Conservation (phyloP, 2,329 filamentous ascomycete species). For the Fonsecaea multimorphosa region DNA sequence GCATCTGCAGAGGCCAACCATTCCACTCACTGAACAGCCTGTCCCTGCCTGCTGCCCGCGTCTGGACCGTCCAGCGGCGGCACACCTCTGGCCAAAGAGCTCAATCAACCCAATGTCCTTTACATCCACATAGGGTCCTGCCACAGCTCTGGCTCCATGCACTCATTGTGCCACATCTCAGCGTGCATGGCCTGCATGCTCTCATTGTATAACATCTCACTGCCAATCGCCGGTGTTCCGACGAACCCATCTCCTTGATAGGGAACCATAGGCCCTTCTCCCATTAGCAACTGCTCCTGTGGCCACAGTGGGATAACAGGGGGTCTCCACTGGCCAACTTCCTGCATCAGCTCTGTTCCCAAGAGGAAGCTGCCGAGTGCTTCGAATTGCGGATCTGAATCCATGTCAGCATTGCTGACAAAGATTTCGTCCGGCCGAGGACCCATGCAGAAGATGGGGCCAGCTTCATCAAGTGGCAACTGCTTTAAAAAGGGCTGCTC, state of each 20-base stretch:
- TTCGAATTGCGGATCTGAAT: constrained; percentile 31
- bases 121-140: constrained; percentile 21
- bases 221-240: constrained; percentile 7
- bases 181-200: constrained; percentile 1
- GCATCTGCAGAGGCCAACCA: background rate
- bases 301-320: constrained; percentile 23
- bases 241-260: background rate
- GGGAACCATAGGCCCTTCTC: background rate
- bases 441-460: constrained; percentile 27
- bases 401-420: constrained; percentile 24
- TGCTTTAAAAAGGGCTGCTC: constrained; percentile 24
- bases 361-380: constrained; percentile 21
- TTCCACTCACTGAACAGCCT: too few relatives aligned
- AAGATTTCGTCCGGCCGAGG: constrained; percentile 29
- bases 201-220: constrained; percentile 13
- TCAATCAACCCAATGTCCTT: background rate
- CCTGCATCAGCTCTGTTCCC: constrained; percentile 26
- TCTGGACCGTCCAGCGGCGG: too few relatives aligned
- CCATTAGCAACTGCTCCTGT: constrained; percentile 1
- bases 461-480: constrained; percentile 27
- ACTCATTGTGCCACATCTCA: constrained; percentile 13
- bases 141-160: constrained; percentile 7
- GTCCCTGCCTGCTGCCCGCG: too few relatives aligned
- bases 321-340: constrained; percentile 25
- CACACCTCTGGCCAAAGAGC: background rate